A percentile compares a stretch with the other conserved stretches of the same genome.
Conservation (phyloP, 1,284 basidiomycete species). For the Cryptococcus depauperatus region DNA sequence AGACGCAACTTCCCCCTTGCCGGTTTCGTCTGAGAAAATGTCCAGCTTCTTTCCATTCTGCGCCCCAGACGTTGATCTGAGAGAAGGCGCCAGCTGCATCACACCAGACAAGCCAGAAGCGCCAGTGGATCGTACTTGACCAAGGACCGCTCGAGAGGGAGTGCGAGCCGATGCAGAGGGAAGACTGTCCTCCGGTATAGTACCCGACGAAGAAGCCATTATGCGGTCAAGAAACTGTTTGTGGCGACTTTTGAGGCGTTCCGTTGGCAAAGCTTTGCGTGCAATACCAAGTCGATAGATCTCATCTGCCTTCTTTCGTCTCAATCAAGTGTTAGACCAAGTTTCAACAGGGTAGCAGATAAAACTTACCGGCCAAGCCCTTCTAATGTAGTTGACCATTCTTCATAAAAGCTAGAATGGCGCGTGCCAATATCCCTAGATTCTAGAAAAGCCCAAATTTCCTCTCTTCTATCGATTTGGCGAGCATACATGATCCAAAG, state of each 20-base stretch:
- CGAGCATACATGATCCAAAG: constrained; percentile 77
- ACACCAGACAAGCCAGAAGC: constrained; percentile 23
- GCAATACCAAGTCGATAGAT: constrained; percentile 78
- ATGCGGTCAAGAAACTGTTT: constrained; percentile 73
- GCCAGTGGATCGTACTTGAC: constrained; percentile 18
- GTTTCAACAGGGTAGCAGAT: no score
- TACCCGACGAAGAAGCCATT: constrained; percentile 41
- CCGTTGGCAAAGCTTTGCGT: constrained; percentile 69
- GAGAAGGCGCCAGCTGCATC: constrained; percentile 22
- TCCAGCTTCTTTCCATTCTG: constrained; percentile 45
- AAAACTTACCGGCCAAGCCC: constrained; percentile 57
- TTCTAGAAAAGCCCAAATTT: constrained; percentile 68
- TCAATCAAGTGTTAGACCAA: no score
- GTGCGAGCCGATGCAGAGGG: constrained; percentile 3
- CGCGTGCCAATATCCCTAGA: constrained; percentile 69
- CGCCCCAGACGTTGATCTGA: constrained; percentile 16
- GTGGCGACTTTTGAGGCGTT: constrained; percentile 75
- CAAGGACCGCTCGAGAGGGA: constrained; percentile 23
- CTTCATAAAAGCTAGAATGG: constrained; percentile 73
- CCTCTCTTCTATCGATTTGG: constrained; percentile 52
- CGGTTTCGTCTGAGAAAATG: constrained; percentile 43
- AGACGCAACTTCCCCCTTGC: constrained; percentile 16
- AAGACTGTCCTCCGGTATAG: constrained; percentile 35
- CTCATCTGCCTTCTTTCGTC: constrained; percentile 69
- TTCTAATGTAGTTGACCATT: constrained; percentile 71